Evolutionary conservation across 768 basidiomycete genomes (phyloP).

Genomic region (Nevesoporus exiguus): DNA sequence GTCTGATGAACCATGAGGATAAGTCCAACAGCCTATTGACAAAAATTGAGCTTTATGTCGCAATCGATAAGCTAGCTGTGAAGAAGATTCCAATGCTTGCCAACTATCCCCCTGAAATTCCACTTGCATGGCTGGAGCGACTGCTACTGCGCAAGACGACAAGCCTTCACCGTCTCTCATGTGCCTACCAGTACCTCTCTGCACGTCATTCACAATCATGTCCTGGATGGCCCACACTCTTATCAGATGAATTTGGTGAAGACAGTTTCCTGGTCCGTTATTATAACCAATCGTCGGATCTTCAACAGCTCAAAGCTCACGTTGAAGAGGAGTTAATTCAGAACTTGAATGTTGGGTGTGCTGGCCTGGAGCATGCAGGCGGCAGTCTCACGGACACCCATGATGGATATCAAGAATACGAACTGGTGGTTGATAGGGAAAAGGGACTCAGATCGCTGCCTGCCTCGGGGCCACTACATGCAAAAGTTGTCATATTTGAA

Average conservation of each 20-base stretch:
- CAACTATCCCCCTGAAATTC: neutral
- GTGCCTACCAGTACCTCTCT: no score
- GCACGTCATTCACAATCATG: neutral
- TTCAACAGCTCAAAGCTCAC: neutral
- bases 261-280: no score
- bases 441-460: neutral
- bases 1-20: constrained; percentile 33
- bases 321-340: neutral
- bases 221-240: neutral
- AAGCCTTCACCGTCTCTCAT: no score
- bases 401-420: neutral
- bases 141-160: neutral
- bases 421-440: no score
- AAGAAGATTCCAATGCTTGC: neutral
- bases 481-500: neutral
- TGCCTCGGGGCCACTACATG: no score
- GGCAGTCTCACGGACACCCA: neutral
- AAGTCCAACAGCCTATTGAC: constrained; percentile 39
- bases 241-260: neutral
- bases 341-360: no score
- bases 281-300: neutral
- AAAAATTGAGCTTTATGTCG: constrained; percentile 6
- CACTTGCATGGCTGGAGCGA: neutral
- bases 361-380: neutral
- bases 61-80: neutral